Evolutionary conservation across 495 filamentous ascomycete genomes (phyloP), one percentile per base, ranked within the genome.

Genomic region (Thozetella sp.): DNA sequence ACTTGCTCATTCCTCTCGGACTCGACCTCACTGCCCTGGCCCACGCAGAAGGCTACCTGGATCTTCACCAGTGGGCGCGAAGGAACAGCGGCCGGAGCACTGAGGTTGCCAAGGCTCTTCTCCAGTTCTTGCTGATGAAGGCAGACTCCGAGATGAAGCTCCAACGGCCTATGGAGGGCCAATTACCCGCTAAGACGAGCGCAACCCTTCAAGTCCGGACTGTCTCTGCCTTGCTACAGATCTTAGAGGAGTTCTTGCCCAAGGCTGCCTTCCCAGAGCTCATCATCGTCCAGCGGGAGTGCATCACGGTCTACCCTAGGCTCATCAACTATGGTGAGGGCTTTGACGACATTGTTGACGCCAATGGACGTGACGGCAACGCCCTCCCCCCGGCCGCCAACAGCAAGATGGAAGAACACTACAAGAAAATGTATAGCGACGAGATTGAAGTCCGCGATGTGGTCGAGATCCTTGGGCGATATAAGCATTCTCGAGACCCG

Each of bases 301-400:
- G 93, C 70, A 91, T 99, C 55, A 92, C 93, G 43, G 89, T 90
- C 0, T 99, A 97, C 64, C 95, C 95, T n/a, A 83, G 95, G 53
- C 80, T 99, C 46, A 96, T 98, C 73, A 98, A 97, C 67, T 97
- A 97, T 67, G 94, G 93, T 1, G 91, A 96, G 75, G 92, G 89
- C 9, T 90, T 88, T 60, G 93, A 97, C 72, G 90, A 94, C 46
- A 90, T 95, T 40, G 92, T 97, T 61, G 90, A 97, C 67, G 81
- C 83, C 20, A 95, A 96, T 65, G 90, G 93, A 26, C 80, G 88
- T 60, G 83, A 89, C 48, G 86, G 88, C 3, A 96, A 98, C 68
- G 81, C 83, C 0, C 78, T 99, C 22, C 87, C 93, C 0, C 78
- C 83, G n/a, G 84, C 85, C 22, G 88, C 93, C 23, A 90, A 96